These are phyloP conservation scores for Trichoderma gracile DNA, from an alignment of 2,329 filamentous ascomycete genomes.

Conservation along the genomic window DNA sequence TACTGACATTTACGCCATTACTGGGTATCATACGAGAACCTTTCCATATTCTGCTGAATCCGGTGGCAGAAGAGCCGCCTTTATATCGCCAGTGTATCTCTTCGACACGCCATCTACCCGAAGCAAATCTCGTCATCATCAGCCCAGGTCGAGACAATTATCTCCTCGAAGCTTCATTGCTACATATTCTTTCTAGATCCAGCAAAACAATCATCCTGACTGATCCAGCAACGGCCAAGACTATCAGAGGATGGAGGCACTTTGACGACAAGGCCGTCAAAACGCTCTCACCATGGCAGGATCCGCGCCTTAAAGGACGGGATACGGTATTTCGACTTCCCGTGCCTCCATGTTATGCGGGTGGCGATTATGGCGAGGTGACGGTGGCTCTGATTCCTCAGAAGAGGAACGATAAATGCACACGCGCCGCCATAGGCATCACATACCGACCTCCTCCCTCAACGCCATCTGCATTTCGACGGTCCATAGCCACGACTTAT, in stretches of 20 bases:
- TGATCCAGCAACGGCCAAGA: slow-evolving; percentile 62
- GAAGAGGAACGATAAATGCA: slow-evolving; percentile 58
- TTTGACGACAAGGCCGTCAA: slow-evolving; percentile 57
- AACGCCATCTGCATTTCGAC: slow-evolving; percentile 28
- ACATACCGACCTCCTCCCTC: slow-evolving; percentile 64
- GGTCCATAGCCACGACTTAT: neutral
- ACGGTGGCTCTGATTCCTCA: slow-evolving; percentile 67
- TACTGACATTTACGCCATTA: slow-evolving; percentile 61
- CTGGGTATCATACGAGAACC: slow-evolving; percentile 38
- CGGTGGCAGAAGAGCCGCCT: slow-evolving; percentile 62
- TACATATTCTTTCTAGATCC: slow-evolving; percentile 57
- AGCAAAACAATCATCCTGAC: slow-evolving; percentile 65
- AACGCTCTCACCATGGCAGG: slow-evolving; percentile 50
- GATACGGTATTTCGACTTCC: slow-evolving; percentile 47
- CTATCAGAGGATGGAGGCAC: slow-evolving; percentile 68
- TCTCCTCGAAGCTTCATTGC: slow-evolving; percentile 68
- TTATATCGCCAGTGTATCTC: slow-evolving; percentile 52
- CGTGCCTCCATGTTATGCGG: slow-evolving; percentile 54
- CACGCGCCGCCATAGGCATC: slow-evolving; percentile 69
- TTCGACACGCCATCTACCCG: slow-evolving; percentile 48
- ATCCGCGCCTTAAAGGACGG: slow-evolving; percentile 39
- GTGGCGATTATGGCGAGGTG: slow-evolving; percentile 64
- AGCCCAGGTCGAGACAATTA: slow-evolving; percentile 60
- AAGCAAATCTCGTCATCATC: slow-evolving; percentile 50
- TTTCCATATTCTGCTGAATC: slow-evolving; percentile 71